Conservation (phyloP, 352 stramenopile genomes). For the Pythium dissotocum region DNA sequence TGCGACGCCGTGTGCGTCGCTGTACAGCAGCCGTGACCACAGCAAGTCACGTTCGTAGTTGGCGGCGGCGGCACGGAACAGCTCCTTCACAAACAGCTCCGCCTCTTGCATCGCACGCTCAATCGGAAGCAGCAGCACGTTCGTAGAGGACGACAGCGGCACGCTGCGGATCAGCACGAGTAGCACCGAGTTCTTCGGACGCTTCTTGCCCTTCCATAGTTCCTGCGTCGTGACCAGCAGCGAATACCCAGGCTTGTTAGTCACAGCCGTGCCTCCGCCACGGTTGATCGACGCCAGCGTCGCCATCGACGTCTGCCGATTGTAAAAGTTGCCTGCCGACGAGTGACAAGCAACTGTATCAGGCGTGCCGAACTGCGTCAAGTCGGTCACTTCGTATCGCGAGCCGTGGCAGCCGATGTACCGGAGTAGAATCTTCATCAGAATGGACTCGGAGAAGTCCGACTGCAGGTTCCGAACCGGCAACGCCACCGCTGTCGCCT, state of each 20-base stretch:
- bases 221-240: slow-evolving; percentile 79
- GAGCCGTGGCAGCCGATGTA: slow-evolving; percentile 85
- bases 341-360: slow-evolving; percentile 84
- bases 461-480: slow-evolving; percentile 63
- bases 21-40: slow-evolving; percentile 82
- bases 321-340: slow-evolving; percentile 76
- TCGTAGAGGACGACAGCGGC: slow-evolving; percentile 28
- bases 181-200: slow-evolving; percentile 68
- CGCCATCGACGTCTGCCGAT: slow-evolving; percentile 38
- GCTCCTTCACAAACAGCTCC: slow-evolving; percentile 72
- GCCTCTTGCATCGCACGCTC: slow-evolving; percentile 75
- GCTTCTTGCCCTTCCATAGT: slow-evolving; percentile 42
- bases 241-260: slow-evolving; percentile 51
- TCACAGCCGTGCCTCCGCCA: background rate
- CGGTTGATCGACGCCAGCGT: background rate
- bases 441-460: slow-evolving; percentile 68
- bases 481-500: slow-evolving; percentile 55
- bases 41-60: slow-evolving; percentile 87
- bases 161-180: slow-evolving; percentile 65
- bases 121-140: slow-evolving; percentile 46
- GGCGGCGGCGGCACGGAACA: slow-evolving; percentile 74
- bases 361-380: slow-evolving; percentile 84
- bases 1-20: slow-evolving; percentile 50
- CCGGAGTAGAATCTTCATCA: slow-evolving; percentile 76
- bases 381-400: slow-evolving; percentile 80